phyloP scores from a whole-genome alignment of 2,329 filamentous ascomycete species.

The Hymenoscyphus linearis region DNA sequence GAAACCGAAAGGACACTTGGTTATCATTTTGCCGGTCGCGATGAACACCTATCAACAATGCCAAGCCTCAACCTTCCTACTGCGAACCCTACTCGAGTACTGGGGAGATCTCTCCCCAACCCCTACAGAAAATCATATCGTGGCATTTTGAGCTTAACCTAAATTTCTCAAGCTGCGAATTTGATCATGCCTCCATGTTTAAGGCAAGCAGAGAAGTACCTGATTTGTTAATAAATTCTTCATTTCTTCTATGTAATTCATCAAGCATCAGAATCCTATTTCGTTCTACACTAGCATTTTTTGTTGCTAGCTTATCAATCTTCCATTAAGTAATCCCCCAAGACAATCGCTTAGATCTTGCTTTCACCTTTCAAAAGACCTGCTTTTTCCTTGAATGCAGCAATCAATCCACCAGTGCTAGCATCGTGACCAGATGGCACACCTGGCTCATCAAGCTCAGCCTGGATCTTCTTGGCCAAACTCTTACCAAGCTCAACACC shows the following conservation, averaged over 20 bases:
- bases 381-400: constrained; percentile 74
- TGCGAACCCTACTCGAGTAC: too few species aligned
- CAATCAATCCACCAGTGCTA: constrained; percentile 84
- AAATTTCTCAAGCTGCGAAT: background rate
- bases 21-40: background rate
- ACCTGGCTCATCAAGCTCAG: constrained; percentile 76
- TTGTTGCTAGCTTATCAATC: background rate
- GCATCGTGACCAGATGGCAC: constrained; percentile 72
- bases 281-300: background rate
- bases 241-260: background rate
- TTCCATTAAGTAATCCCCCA: background rate
- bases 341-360: constrained; percentile 7
- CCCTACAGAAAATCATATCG: too few species aligned
- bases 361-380: constrained; percentile 8
- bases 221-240: background rate
- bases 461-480: constrained; percentile 84
- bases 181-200: background rate
- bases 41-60: background rate
- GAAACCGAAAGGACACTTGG: background rate
- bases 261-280: background rate
- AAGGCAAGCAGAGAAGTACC: background rate
- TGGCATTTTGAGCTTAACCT: too few species aligned
- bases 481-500: constrained; percentile 97
- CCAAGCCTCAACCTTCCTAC: background rate
- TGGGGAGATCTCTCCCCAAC: too few species aligned